Base-by-base conservation (phyloP, 2,329 filamentous ascomycete species). In the Plenodomus biglobosus region DNA sequence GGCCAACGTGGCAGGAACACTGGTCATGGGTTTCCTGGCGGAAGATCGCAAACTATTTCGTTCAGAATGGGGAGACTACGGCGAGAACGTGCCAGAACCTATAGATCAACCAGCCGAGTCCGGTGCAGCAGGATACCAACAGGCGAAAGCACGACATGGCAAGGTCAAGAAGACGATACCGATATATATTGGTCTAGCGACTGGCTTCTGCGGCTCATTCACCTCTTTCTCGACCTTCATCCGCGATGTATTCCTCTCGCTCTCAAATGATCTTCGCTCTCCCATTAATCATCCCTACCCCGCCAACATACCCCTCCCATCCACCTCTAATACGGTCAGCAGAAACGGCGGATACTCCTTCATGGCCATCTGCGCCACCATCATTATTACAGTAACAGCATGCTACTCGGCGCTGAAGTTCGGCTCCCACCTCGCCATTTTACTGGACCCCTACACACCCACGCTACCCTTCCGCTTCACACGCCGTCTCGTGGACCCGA, bases 181-280 rank as follows among this genome's bases (percentile, higher is more conserved):
- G 0, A 77, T 96, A 0, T 96, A 95, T 66, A 87, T 95, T 49
- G 92, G 88, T 42, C 81, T 96, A 5, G 83, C 89, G 0, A 95
- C 88, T 0, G 92, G 88, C 10, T 94, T 94, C 70, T 95, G 90
- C 63, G 90, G 92, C 53, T 92, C 88, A 57, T 89, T 94, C 64
- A 96, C 92, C 0, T 92, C 87, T 8, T 96, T 96, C 72, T 95
- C 91, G 0, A 85, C 86, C 17, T 95, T 95, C 66, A 85, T 92
- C 39, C 81, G 88, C 6, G 92, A 95, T 61, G 73, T 80, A 13
- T 95, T 95, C 66, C 79, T 95, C 18, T 86, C 89, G 0, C 73
- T 95, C 16, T 85, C 88, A 3, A 94, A 96, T 65, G 80, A 87
- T 55, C 73, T 95, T 10, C 76, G 81, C 0, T 74, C 78, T 1